Percentiles rank a stretch among this genome's conserved stretches.
These are phyloP conservation scores for Aspergillus steynii DNA, from an alignment of 495 filamentous ascomycete species.

Conservation along the genomic window DNA sequence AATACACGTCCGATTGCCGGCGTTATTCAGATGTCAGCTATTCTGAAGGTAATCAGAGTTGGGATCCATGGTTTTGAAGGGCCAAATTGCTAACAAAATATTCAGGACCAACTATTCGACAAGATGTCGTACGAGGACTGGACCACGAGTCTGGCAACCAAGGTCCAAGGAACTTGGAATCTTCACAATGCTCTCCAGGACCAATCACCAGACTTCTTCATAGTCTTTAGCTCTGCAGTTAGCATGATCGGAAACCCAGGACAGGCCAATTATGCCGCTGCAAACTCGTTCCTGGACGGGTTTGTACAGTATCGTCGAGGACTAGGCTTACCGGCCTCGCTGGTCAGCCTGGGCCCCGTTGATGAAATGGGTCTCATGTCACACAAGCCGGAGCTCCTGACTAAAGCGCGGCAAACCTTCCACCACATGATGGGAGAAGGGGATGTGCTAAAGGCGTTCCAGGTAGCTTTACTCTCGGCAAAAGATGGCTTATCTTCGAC, in stretches of 20 bases:
- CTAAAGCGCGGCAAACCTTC: slow-evolving; percentile 4
- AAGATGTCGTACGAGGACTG: slow-evolving; percentile 44
- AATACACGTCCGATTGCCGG: slow-evolving; percentile 19
- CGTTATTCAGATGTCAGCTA: slow-evolving; percentile 33
- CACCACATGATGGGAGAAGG: slow-evolving; percentile 1
- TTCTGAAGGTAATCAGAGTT: slow-evolving; percentile 18
- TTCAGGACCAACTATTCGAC: slow-evolving; percentile 30
- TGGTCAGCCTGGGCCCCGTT: slow-evolving; percentile 32
- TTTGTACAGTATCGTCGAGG: slow-evolving; percentile 29
- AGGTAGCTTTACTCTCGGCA: slow-evolving; percentile 5
- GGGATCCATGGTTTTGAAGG: neutral
- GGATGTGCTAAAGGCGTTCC: slow-evolving; percentile 6
- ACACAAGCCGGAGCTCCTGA: slow-evolving; percentile 9
- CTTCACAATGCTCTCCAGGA: slow-evolving; percentile 48
- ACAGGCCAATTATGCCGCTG: slow-evolving; percentile 41
- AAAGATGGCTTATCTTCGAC: neutral
- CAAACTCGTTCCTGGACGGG: slow-evolving; percentile 31
- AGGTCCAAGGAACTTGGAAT: slow-evolving; percentile 46
- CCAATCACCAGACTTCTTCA: slow-evolving; percentile 43
- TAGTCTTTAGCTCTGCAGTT: slow-evolving; percentile 33
- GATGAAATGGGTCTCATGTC: slow-evolving; percentile 28
- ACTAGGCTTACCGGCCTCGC: slow-evolving; percentile 26
- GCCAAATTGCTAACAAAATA: slow-evolving; percentile 3
- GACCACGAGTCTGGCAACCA: slow-evolving; percentile 30
- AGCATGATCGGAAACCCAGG: slow-evolving; percentile 28